phyloP scores from a whole-genome alignment of 345 rosid species.

The Salix exigua region DNA sequence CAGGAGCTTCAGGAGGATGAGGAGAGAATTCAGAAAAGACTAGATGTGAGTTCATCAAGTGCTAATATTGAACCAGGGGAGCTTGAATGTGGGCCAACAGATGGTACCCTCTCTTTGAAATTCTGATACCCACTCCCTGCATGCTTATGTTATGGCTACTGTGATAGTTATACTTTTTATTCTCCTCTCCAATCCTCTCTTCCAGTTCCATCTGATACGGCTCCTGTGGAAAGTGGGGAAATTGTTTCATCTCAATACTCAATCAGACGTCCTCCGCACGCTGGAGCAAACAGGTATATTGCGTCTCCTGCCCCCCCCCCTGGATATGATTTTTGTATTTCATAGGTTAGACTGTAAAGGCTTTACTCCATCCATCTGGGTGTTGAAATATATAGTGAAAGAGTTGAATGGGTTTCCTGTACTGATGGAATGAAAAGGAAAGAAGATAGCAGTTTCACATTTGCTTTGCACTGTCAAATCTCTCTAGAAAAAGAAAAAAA shows the following conservation, averaged over 20 bases:
- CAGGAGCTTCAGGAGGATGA: conserved; percentile 87
- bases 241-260: conserved; percentile 41
- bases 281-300: conserved; percentile 59
- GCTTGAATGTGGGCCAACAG: conserved; percentile 45
- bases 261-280: conserved; percentile 41
- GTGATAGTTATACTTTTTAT: neutral
- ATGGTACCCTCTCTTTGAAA: conserved; percentile 37
- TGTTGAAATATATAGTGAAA: neutral
- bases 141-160: neutral
- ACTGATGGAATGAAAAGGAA: neutral
- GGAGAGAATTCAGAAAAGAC: conserved; percentile 75
- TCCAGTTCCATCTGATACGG: conserved; percentile 52
- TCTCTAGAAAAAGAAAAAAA: neutral
- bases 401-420: neutral
- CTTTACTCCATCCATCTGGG: neutral
- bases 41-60: conserved; percentile 63
- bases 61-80: conserved; percentile 45
- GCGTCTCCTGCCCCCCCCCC: neutral
- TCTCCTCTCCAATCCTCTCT: conserved; percentile 5
- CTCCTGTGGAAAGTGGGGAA: conserved; percentile 47
- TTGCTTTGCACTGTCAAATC: neutral
- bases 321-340: neutral
- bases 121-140: conserved; percentile 1
- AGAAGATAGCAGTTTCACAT: neutral
- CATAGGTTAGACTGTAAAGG: neutral